Base-by-base conservation (phyloP, 805 yeast genomes). In the Saitoella complicata region DNA sequence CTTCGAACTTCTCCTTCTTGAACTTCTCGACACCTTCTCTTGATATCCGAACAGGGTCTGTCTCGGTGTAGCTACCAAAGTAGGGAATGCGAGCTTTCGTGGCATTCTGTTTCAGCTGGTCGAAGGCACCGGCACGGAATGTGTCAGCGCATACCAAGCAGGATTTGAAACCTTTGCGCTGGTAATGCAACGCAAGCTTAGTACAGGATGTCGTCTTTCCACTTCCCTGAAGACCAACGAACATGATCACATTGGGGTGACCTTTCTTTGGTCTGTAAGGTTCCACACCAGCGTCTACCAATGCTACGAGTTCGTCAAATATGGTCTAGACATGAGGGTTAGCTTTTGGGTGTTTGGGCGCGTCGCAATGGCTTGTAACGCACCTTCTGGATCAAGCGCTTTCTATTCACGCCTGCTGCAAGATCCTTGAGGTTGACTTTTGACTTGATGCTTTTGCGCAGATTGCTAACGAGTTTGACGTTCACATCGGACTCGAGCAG, bases 91-190 rank as follows among this genome's bases (percentile, higher is more conserved):
- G 76, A 1, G 98, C 93, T 66, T 85, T 84, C 45, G 88, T 85
- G 29, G 98, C 97, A 63, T 88, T 88, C 64, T 88, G 98, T 61
- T 91, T 88, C 64, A 88, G 73, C 69, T 88, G 98, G 65, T 88
- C 98, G 68, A 88, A 88, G 2, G 98, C 98, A 71, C 98, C 98
- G 35, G 98, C 98, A 71, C 98, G 78, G 71, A 88, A 91, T 32
- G 98, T 91, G 68, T 91, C 98, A 1, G 98, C 98, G 74, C 98
- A 91, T 30, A 91, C 97, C 58, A 91, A 69, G 44, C 97, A 97
- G 40, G 85, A 94, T 60, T 86, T 87, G 64, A 78, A 85, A 2
- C 96, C 96, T 57, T 96, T 71, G 58, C 87, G 75, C 57, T 86
- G 88, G 60, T 91, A 91, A 60, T 83, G 87, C 1, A 85, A 94